Percentiles rank a stretch among this genome's conserved stretches.
Evolutionary conservation across 2,329 filamentous ascomycete species (phyloP).

Genomic region (Xylaria sp.): DNA sequence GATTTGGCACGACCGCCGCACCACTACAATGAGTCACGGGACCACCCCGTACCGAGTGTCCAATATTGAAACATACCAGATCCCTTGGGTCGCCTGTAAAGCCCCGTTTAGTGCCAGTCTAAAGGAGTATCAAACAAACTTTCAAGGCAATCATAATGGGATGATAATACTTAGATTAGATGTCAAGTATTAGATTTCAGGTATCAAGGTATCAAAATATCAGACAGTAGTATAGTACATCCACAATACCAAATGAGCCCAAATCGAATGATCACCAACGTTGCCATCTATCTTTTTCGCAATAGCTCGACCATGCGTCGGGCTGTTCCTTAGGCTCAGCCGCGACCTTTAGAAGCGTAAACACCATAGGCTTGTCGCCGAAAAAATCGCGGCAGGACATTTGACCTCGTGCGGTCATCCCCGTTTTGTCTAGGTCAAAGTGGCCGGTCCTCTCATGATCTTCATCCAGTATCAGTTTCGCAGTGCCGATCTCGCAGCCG

Average conservation of each 20-base stretch:
- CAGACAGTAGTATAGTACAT: not conserved
- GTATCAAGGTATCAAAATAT: not conserved
- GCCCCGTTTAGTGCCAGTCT: not conserved
- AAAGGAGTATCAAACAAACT: not conserved
- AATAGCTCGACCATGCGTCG: constrained; percentile 29
- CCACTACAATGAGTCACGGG: too few relatives aligned
- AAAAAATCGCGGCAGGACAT: not conserved
- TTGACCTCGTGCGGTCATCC: constrained; percentile 27
- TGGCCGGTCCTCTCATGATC: constrained; percentile 25
- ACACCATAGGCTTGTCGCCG: constrained; percentile 10
- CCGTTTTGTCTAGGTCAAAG: constrained; percentile 31
- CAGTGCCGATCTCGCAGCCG: constrained; percentile 9
- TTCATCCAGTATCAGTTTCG: constrained; percentile 19
- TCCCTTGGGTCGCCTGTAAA: not conserved
- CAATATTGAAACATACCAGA: too few relatives aligned
- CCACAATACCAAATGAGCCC: not conserved
- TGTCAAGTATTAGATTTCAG: not conserved
- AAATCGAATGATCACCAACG: constrained; percentile 19
- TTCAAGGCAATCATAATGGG: not conserved
- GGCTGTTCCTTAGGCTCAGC: constrained; percentile 21
- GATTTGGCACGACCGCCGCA: too few relatives aligned
- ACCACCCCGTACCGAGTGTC: too few relatives aligned
- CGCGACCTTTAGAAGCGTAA: constrained; percentile 32
- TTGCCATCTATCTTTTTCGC: constrained; percentile 21
- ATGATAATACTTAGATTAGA: not conserved